Conservation (phyloP, 106 monocot genomes). For the Agapanthus africanus region DNA sequence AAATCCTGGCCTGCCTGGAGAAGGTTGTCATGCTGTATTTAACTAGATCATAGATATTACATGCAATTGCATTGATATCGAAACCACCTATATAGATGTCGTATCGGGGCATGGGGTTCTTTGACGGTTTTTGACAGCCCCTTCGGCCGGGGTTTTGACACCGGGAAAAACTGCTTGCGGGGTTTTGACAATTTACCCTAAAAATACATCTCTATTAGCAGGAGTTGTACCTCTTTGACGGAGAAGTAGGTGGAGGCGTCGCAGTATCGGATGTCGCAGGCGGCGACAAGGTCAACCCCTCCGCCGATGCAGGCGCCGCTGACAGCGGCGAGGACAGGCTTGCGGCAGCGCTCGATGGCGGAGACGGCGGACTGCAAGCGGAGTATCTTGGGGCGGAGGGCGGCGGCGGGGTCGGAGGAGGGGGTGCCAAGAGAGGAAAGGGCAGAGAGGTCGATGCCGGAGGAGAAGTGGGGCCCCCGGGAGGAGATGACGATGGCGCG, state of each 20-base stretch:
- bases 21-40: too few species aligned
- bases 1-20: too few species aligned
- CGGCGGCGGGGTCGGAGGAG: constrained; percentile 12
- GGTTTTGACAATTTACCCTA: too few species aligned
- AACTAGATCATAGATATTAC: too few species aligned
- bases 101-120: too few species aligned
- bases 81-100: too few species aligned
- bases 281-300: constrained; percentile 63
- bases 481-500: constrained; percentile 54
- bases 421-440: constrained; percentile 24
- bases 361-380: constrained; percentile 54
- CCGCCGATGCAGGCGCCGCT: constrained; percentile 89
- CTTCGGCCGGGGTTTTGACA: too few species aligned
- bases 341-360: constrained; percentile 64
- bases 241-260: constrained; percentile 50
- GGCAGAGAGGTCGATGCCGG: constrained; percentile 67
- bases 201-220: too few species aligned
- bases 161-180: too few species aligned
- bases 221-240: constrained; percentile 91
- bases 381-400: constrained; percentile 55
- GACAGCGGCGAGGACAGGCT: constrained; percentile 80
- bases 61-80: too few species aligned
- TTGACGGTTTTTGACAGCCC: too few species aligned
- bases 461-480: constrained; percentile 73
- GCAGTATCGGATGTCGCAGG: constrained; percentile 85